Base-by-base conservation (phyloP, 2,329 filamentous ascomycete genomes). In the Fusarium acutatum region DNA sequence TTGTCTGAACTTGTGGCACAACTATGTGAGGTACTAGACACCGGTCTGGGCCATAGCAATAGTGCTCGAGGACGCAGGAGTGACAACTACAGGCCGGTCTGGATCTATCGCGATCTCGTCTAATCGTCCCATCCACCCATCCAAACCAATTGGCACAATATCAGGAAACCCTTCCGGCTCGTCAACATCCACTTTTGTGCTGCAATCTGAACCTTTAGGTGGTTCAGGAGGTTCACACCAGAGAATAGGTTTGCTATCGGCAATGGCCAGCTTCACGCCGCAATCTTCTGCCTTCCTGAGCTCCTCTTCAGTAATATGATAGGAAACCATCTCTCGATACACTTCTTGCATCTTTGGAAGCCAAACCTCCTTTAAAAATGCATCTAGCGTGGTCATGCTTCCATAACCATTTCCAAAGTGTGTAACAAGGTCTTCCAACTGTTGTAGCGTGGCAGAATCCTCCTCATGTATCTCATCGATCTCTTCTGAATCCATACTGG, bases 261-360 rank as follows among this genome's bases (percentile, higher is more conserved):
- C 2, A 50, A 32, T 3, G 0, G 11, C 15, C 6, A 50, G 22
- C 30, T 34, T 50, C 22, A 50, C 47, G 0, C 47, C 47, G 17
- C 0, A 50, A 4, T 0, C 47, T 17, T 53, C 24, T 17, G 24
- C n/a, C 20, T 53, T 37, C 49, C 0, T 28, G 14, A 53, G 5
- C 49, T 53, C 24, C 49, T 26, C 49, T 9, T 37, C 32, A 0
- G n/a, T 53, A 0, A 53, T 26, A 0, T 11, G 0, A 0, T 26
- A 28, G 0, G 32, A 22, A 17, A 0, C 8, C 0, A 37, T 53
- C 18, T 53, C 32, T 0, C 2, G 0, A 53, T 53, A 53, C 0
- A 53, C 49, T 5, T 37, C 24, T 22, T 2, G 0, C 49, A 53
- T 53, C 24, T 37, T 53, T 28, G 2, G 49, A 12, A 53, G 32